Conservation (phyloP, 2,329 filamentous ascomycete genomes). For the Sporothrix mexicana region DNA sequence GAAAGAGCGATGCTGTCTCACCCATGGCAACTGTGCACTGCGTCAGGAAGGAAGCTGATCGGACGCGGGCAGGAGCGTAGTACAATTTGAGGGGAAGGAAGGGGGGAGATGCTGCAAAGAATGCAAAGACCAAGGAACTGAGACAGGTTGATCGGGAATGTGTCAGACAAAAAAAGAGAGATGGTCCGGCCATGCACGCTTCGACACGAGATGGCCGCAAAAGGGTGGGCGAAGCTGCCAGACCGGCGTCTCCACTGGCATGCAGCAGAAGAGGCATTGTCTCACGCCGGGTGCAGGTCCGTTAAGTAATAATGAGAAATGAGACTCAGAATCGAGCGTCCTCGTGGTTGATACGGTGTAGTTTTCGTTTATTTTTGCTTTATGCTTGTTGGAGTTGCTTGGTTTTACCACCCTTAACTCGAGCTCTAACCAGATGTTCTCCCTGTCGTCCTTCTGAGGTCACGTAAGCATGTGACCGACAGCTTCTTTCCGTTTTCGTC, state of each 20-base stretch:
- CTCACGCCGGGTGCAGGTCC: conserved; percentile 22
- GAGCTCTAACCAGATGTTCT: conserved; percentile 1
- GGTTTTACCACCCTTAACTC: background rate
- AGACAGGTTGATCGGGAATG: conserved; percentile 16
- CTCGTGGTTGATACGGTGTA: background rate
- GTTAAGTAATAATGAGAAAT: conserved; percentile 1
- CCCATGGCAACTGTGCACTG: background rate
- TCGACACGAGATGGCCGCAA: background rate
- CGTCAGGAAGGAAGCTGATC: conserved; percentile 3
- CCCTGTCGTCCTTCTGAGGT: background rate
- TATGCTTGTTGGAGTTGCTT: background rate
- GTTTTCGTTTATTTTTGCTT: background rate
- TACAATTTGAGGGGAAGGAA: background rate
- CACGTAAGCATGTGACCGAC: conserved; percentile 12
- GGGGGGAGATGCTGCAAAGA: background rate
- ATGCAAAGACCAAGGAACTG: conserved; percentile 12
- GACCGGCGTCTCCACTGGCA: conserved; percentile 19
- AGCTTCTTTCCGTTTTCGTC: conserved; percentile 26
- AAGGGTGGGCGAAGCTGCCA: background rate
- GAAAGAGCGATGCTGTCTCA: conserved; percentile 14
- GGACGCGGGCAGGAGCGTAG: conserved; percentile 20
- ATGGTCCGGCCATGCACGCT: too few species aligned
- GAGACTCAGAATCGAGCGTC: background rate
- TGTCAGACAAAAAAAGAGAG: conserved; percentile 1
- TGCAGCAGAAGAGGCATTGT: conserved; percentile 12